Conservation (phyloP, 1,139 yeast species). For the Yamadazyma blattariae region DNA sequence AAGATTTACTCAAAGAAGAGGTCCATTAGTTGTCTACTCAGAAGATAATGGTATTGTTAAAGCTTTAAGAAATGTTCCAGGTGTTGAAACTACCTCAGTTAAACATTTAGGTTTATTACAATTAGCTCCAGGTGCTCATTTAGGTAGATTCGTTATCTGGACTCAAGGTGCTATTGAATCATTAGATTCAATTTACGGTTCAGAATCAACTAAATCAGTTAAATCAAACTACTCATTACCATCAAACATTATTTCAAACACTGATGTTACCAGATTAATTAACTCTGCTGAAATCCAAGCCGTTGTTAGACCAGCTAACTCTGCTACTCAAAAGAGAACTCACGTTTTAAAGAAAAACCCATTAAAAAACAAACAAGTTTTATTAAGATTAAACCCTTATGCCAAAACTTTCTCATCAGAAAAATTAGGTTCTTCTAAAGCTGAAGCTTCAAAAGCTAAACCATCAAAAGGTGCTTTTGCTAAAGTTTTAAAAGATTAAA, state of each 20-base stretch:
- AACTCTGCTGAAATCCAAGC: slow-evolving; percentile 99
- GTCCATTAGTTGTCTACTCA: slow-evolving; percentile 98
- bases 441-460: slow-evolving; percentile 56
- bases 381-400: slow-evolving; percentile 99
- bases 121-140: slow-evolving; percentile 99
- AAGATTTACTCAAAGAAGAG: slow-evolving; percentile 99
- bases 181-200: slow-evolving; percentile 96
- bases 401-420: slow-evolving; percentile 95
- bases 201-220: slow-evolving; percentile 80
- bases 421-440: slow-evolving; percentile 86
- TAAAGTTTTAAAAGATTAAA: slow-evolving; percentile 58
- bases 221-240: slow-evolving; percentile 94
- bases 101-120: slow-evolving; percentile 93
- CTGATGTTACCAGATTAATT: slow-evolving; percentile 96
- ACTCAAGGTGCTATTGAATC: slow-evolving; percentile 97
- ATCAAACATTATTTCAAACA: slow-evolving; percentile 87
- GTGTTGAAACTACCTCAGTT: slow-evolving; percentile 97
- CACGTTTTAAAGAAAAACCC: slow-evolving; percentile 99
- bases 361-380: slow-evolving; percentile 98
- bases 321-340: slow-evolving; percentile 87
- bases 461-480: slow-evolving; percentile 75
- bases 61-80: slow-evolving; percentile 99
- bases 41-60: slow-evolving; percentile 96
- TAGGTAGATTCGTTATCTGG: slow-evolving; percentile 99
- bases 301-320: slow-evolving; percentile 96